phyloP scores from a whole-genome alignment of 2,329 filamentous ascomycete genomes.

The Aspergillus oerlinghausenensis region DNA sequence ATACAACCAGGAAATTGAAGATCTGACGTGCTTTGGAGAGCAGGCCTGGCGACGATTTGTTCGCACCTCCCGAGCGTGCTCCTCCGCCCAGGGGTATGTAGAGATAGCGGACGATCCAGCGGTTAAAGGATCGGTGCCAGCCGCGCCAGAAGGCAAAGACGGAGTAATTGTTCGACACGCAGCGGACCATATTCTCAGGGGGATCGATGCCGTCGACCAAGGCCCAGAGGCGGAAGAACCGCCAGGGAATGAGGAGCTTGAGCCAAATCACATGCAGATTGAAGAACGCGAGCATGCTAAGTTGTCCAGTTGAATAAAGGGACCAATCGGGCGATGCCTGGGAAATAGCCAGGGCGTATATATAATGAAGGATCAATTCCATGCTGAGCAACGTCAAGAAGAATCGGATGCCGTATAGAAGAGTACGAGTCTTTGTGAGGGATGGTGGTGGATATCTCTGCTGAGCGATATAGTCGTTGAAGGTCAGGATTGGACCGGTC shows the following conservation, averaged over 20 bases:
- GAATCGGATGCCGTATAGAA: constrained; percentile 81
- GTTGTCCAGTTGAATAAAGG: constrained; percentile 77
- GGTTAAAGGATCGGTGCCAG: constrained; percentile 94
- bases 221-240: constrained; percentile 97
- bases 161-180: constrained; percentile 91
- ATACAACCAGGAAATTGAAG: constrained; percentile 75
- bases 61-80: constrained; percentile 24
- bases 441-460: constrained; percentile 67
- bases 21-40: constrained; percentile 56
- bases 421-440: constrained; percentile 65
- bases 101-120: constrained; percentile 90
- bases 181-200: constrained; percentile 97
- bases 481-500: constrained; percentile 87
- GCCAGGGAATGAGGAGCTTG: constrained; percentile 93
- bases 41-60: constrained; percentile 29
- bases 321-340: constrained; percentile 75
- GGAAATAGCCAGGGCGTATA: constrained; percentile 90
- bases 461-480: constrained; percentile 96
- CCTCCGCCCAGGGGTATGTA: constrained; percentile 85
- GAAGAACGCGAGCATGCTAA: constrained; percentile 88
- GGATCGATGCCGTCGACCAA: constrained; percentile 87
- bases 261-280: constrained; percentile 98
- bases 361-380: constrained; percentile 86
- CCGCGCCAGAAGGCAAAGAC: constrained; percentile 88
- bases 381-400: constrained; percentile 74